A percentile compares a stretch with the other conserved stretches of the same genome.
Evolutionary conservation across 2,329 filamentous ascomycete genomes (phyloP).

Genomic region (Colletotrichum aenigma): DNA sequence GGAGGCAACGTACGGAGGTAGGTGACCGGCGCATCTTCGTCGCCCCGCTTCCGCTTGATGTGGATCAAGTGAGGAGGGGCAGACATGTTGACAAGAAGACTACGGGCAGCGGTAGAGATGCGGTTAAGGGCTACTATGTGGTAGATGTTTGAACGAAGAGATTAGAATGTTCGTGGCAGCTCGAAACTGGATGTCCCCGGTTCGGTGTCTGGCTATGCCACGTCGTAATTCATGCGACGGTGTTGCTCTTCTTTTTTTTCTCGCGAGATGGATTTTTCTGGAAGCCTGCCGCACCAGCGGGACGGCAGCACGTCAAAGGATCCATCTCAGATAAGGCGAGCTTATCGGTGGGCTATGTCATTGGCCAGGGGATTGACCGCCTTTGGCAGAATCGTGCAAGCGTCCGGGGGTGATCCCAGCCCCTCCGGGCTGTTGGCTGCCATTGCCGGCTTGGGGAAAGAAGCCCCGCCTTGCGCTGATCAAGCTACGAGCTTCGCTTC

Average conservation of each 20-base stretch:
- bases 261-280: slow-evolving; percentile 8
- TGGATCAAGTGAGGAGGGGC: slow-evolving; percentile 63
- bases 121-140: not conserved
- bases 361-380: not conserved
- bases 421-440: not conserved
- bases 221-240: slow-evolving; percentile 1
- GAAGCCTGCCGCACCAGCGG: not conserved
- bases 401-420: not conserved
- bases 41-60: slow-evolving; percentile 65
- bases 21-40: slow-evolving; percentile 56
- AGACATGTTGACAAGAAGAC: slow-evolving; percentile 46
- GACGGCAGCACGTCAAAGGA: not conserved
- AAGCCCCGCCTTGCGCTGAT: not conserved
- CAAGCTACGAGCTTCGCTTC: not conserved
- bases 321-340: not conserved
- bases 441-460: not conserved
- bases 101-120: not conserved
- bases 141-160: not conserved
- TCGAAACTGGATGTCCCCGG: not conserved
- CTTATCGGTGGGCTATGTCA: not conserved
- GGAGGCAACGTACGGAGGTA: slow-evolving; percentile 52
- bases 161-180: not conserved
- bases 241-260: not conserved
- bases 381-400: not conserved
- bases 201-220: not conserved